These are phyloP conservation scores for Secale cereale DNA, from an alignment of 176 grass and related monocot species.

Conservation along the genomic window DNA sequence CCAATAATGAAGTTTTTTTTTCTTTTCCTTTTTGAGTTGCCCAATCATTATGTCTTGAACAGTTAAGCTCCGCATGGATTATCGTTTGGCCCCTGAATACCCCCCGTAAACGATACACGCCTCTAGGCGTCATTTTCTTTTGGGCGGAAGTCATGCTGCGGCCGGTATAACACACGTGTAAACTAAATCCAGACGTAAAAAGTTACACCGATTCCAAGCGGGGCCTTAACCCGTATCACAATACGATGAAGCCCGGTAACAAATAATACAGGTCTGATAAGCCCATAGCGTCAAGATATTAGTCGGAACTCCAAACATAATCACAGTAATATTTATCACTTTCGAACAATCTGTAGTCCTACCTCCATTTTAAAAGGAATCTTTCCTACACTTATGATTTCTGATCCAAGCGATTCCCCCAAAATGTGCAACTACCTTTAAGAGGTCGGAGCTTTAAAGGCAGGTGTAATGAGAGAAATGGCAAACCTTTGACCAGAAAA, in stretches of 20 bases:
- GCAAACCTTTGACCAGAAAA: constrained; percentile 44
- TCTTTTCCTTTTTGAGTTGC: not conserved
- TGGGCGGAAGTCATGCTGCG: too few relatives aligned
- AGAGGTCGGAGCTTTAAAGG: constrained; percentile 38
- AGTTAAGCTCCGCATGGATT: not conserved
- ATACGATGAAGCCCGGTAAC: not conserved
- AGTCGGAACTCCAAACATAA: not conserved
- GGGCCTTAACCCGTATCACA: not conserved
- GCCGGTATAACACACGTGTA: too few relatives aligned
- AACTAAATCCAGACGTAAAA: too few relatives aligned
- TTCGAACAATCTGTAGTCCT: not conserved
- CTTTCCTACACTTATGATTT: not conserved
- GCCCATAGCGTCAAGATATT: not conserved
- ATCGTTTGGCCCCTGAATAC: too few relatives aligned
- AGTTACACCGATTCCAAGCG: too few relatives aligned
- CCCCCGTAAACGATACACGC: too few relatives aligned
- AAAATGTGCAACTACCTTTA: constrained; percentile 43
- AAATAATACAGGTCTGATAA: not conserved
- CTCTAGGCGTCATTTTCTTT: too few relatives aligned
- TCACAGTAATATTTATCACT: not conserved
- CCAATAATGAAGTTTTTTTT: not conserved
- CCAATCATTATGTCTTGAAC: constrained; percentile 9
- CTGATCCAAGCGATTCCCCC: constrained; percentile 20
- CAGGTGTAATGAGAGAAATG: constrained; percentile 11
- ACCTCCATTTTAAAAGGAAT: constrained; percentile 14